Evolutionary conservation across 148 eudicot species (phyloP), one percentile per base, ranked within the genome.

Genomic region (Vaccinium macrocarpon): DNA sequence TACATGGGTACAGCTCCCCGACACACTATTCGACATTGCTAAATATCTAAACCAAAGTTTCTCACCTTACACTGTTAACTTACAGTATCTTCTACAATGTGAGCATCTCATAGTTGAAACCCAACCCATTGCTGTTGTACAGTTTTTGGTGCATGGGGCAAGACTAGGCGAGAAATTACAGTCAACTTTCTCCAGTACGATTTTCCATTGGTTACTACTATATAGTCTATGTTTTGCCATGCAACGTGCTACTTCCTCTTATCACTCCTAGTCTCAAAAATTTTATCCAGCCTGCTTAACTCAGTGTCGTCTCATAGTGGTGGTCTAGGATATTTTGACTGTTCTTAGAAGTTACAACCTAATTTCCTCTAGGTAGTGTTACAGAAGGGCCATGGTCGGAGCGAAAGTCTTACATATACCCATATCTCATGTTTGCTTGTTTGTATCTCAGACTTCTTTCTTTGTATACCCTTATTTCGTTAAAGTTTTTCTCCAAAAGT

Each of bases 1-100:
- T 66, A 23, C 14, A 66, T 51, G 23, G 35, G 23, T 76, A 32
- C 49, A 5, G 79, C 79, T 76, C 50, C n/a, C 11, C 32, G 9
- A 51, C 55, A 49, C 49, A 6, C 79, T 76, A 21, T 76, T 76
- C 32, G 0, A 25, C 56, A 49, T 76, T 18, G 52, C 56, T 19
- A 8, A 76, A 48, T 23, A 76, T 10, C 79, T 19, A 12, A n/a
- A 76, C 16, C 38, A 51, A 51, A 25, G 18, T 29, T 78, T 27
- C 80, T 21, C 32, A 76, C 79, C 23, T 76, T 76, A 76, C 53
- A 25, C 53, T 49, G 79, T 76, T 49, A 21, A 50, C 32, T 49
- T 49, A 15, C 79, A 76, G n/a, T 76, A 76, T n/a, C 16, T 76
- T 48, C 55, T 21, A 76, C 79, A 76, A 14, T 25, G 23, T 49